Evolutionary conservation across 2,329 filamentous ascomycete genomes (phyloP).

Genomic region (Xylaria sp.): DNA sequence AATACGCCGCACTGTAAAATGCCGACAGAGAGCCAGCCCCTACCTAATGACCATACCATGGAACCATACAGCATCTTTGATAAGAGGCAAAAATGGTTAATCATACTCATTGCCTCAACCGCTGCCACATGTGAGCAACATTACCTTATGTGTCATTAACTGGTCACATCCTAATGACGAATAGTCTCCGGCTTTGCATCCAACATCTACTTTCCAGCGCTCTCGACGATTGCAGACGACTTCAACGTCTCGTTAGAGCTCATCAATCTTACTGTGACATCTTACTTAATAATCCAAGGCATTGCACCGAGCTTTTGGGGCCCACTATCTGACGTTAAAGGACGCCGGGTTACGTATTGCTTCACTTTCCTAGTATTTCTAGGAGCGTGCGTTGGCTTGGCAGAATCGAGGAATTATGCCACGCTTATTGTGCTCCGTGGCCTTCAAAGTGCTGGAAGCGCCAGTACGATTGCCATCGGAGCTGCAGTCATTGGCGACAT

Average conservation of each 20-base stretch:
- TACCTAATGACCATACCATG: constrained; percentile 4
- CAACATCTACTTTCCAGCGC: constrained; percentile 61
- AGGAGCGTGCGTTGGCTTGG: constrained; percentile 58
- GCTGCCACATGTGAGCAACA: constrained; percentile 59
- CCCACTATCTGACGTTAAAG: constrained; percentile 57
- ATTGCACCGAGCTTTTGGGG: constrained; percentile 63
- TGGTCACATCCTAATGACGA: neutral
- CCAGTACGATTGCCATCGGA: constrained; percentile 64
- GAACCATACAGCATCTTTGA: constrained; percentile 62
- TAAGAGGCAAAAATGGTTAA: constrained; percentile 57
- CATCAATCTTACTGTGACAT: constrained; percentile 58
- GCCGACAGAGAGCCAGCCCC: neutral
- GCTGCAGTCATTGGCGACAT: constrained; percentile 67
- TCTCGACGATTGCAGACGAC: constrained; percentile 56
- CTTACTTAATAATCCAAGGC: constrained; percentile 64
- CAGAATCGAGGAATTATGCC: constrained; percentile 55
- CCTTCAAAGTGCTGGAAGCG: constrained; percentile 63
- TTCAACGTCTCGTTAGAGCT: constrained; percentile 52
- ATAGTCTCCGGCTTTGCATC: constrained; percentile 54
- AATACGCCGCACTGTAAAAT: neutral
- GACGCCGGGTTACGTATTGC: constrained; percentile 59
- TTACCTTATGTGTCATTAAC: neutral
- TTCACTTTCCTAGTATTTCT: constrained; percentile 58
- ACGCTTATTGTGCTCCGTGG: constrained; percentile 61
- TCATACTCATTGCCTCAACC: constrained; percentile 58